Percentiles rank a stretch among this genome's conserved stretches.
phyloP scores from a whole-genome alignment of 1,284 basidiomycete species.

The Fomitiporia mediterranea region DNA sequence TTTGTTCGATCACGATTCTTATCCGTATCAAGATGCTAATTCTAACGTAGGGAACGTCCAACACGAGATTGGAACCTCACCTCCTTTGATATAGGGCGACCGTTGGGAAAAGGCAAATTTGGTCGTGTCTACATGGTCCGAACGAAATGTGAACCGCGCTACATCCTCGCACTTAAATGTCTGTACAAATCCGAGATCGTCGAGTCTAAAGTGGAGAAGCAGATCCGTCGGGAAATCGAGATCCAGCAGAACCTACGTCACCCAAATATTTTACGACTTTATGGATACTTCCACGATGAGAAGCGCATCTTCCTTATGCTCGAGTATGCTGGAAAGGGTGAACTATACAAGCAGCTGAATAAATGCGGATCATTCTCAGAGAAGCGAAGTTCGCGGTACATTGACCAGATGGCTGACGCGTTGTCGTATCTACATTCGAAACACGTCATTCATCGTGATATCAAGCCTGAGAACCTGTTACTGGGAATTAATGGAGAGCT shows the following conservation, averaged over 20 bases:
- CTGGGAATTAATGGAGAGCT: constrained; percentile 94
- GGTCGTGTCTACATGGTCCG: constrained; percentile 98
- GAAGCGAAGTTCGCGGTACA: constrained; percentile 82
- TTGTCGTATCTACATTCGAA: constrained; percentile 90
- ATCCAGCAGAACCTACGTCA: constrained; percentile 98
- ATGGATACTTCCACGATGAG: constrained; percentile 66
- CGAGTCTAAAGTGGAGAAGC: constrained; percentile 83
- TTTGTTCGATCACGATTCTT: neutral
- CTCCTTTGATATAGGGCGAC: constrained; percentile 92
- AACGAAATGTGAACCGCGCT: constrained; percentile 82
- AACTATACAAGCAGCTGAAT: constrained; percentile 87
- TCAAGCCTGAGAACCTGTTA: constrained; percentile 97
- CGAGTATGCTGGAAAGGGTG: constrained; percentile 65
- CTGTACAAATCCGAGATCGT: constrained; percentile 97
- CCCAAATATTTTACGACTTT: constrained; percentile 80
- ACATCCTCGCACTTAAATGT: constrained; percentile 96
- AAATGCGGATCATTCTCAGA: constrained; percentile 87
- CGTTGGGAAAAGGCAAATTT: constrained; percentile 97
- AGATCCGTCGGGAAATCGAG: constrained; percentile 96
- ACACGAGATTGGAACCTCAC: constrained; percentile 83
- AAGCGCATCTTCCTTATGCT: constrained; percentile 65
- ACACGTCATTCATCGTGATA: constrained; percentile 98
- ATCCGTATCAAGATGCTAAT: constrained; percentile 1
- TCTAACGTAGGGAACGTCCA: constrained; percentile 42
- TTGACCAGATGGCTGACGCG: constrained; percentile 98